phyloP scores from a whole-genome alignment of 495 filamentous ascomycete species.

The Podospora fimiseda region DNA sequence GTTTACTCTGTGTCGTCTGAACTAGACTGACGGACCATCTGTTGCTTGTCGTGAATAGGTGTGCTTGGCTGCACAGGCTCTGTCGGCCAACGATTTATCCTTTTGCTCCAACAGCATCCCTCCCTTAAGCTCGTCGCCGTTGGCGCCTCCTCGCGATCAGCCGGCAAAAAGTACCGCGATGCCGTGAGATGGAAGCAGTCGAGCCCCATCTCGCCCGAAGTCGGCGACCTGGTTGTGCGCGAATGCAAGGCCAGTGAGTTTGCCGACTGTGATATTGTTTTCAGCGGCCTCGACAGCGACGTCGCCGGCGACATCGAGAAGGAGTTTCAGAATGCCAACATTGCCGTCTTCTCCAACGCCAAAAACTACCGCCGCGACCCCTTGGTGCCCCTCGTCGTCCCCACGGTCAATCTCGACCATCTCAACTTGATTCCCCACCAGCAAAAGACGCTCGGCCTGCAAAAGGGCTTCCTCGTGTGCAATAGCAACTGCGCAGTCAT shows the following conservation, averaged over 20 bases:
- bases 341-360: constrained; percentile 80
- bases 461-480: constrained; percentile 78
- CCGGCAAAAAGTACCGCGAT: constrained; percentile 76
- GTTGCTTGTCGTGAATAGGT: constrained; percentile 32
- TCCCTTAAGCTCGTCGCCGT: constrained; percentile 68
- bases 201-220: constrained; percentile 57
- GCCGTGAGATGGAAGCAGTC: constrained; percentile 82
- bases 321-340: constrained; percentile 70
- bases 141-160: constrained; percentile 71
- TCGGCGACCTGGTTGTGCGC: constrained; percentile 64
- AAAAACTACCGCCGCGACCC: constrained; percentile 85
- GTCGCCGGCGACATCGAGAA: constrained; percentile 78
- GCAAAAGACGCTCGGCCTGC: constrained; percentile 54
- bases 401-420: constrained; percentile 76
- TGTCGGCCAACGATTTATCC: constrained; percentile 80
- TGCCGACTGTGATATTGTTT: constrained; percentile 79
- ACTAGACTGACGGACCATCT: neutral
- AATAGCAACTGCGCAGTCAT: constrained; percentile 91
- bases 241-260: constrained; percentile 71
- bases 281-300: constrained; percentile 79
- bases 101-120: constrained; percentile 73
- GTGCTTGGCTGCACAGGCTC: constrained; percentile 72
- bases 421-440: constrained; percentile 73
- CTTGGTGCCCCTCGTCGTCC: constrained; percentile 76
- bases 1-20: neutral